Evolutionary conservation across 2,329 filamentous ascomycete genomes (phyloP).

Genomic region (Cladosporium sp.): DNA sequence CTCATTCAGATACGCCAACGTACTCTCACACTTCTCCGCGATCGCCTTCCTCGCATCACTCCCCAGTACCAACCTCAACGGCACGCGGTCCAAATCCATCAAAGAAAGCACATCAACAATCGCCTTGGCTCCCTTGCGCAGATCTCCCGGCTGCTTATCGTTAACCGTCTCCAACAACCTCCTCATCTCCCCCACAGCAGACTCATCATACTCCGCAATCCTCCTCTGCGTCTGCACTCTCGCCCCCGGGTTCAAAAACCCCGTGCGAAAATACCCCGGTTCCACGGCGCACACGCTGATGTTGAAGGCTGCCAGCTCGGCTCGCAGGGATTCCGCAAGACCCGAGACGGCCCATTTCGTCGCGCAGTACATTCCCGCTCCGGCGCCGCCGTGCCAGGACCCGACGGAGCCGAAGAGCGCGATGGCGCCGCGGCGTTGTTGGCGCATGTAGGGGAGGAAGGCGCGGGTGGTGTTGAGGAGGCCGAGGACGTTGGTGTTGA

Average conservation of each 20-base stretch:
- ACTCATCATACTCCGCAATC: conserved; percentile 30
- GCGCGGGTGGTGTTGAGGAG: conserved; percentile 20
- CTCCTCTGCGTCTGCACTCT: conserved; percentile 14
- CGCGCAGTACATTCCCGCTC: conserved; percentile 36
- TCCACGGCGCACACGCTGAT: conserved; percentile 44
- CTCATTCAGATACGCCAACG: conserved; percentile 43
- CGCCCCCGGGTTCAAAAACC: conserved; percentile 38
- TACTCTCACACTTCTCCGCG: conserved; percentile 40
- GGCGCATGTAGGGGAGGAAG: conserved; percentile 22
- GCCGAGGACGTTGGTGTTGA: conserved; percentile 24
- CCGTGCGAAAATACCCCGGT: conserved; percentile 52
- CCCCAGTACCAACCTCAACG: conserved; percentile 52
- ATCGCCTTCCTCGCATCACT: conserved; percentile 39
- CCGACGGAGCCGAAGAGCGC: conserved; percentile 42
- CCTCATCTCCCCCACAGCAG: conserved; percentile 32
- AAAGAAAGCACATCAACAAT: conserved; percentile 54
- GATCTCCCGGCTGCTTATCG: conserved; percentile 52
- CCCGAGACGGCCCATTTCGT: conserved; percentile 46
- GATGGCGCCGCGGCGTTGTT: conserved; percentile 18
- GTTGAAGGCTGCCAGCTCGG: conserved; percentile 40
- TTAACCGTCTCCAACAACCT: conserved; percentile 34
- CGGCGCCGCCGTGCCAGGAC: conserved; percentile 38
- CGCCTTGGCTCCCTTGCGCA: conserved; percentile 48
- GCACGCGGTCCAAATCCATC: conserved; percentile 46
- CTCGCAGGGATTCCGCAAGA: conserved; percentile 40